A percentile compares a stretch with the other conserved stretches of the same genome.
phyloP scores from a whole-genome alignment of 164 flowering plant genomes.

The Stephania japonica region DNA sequence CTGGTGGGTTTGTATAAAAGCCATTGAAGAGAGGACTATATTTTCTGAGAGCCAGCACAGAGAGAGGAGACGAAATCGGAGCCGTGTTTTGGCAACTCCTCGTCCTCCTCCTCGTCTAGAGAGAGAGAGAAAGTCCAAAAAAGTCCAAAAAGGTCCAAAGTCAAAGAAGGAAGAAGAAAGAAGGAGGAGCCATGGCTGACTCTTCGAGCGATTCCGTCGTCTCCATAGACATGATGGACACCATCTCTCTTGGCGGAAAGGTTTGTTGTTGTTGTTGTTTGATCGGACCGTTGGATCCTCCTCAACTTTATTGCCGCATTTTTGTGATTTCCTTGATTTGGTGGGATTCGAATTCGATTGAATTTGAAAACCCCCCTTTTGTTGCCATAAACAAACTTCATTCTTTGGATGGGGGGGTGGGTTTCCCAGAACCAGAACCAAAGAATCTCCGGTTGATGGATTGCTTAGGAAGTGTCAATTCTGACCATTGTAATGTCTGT shows the following conservation, averaged over 20 bases:
- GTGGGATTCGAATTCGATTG: too few species aligned
- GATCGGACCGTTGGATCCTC: too few species aligned
- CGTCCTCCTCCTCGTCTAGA: not conserved
- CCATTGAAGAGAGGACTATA: slow-evolving; percentile 9
- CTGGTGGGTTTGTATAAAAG: slow-evolving; percentile 27
- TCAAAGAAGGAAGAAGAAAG: slow-evolving; percentile 13
- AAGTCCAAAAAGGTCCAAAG: not conserved
- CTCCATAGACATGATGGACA: slow-evolving; percentile 64
- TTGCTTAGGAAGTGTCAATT: too few species aligned
- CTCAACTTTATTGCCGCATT: too few species aligned
- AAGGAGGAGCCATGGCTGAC: slow-evolving; percentile 47
- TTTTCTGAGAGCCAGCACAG: not conserved
- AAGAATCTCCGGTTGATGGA: too few species aligned
- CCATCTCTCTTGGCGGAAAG: slow-evolving; percentile 76
- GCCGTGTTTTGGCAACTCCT: too few species aligned
- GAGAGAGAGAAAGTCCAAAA: not conserved
- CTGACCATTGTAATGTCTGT: slow-evolving; percentile 11
- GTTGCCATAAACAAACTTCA: too few species aligned
- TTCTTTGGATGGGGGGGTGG: too few species aligned
- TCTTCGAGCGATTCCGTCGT: slow-evolving; percentile 52
- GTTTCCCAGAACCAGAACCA: too few species aligned
- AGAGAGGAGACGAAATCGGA: slow-evolving; percentile 7
- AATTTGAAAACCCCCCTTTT: too few species aligned
- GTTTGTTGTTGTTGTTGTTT: slow-evolving; percentile 19
- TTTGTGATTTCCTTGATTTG: too few species aligned